Base-by-base conservation (phyloP, 306 rosid species). In the Delonix regia region DNA sequence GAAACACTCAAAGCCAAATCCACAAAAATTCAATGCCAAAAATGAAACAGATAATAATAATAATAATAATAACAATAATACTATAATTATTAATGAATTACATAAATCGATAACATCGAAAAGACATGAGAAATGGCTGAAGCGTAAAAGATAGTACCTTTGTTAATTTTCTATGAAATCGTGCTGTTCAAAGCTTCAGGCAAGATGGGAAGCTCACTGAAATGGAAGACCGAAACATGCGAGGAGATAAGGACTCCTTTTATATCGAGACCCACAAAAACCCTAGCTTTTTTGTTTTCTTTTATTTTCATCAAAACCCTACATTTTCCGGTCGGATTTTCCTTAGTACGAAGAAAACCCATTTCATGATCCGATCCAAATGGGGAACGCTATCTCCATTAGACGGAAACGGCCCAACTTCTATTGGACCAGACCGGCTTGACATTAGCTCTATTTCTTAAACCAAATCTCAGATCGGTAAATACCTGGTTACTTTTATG, bases 251-350 rank as follows among this genome's bases (percentile, higher is more conserved):
- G 72, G 36, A 67, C 36, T 41, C 33, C 4, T 3, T 66, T 41
- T 67, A 67, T 67, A 41, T 67, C 72, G 52, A 41, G 34, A 67
- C 72, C 36, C 15, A 19, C 52, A 22, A 67, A 39, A 67, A 42
- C 72, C 72, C 72, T 7, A 18, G 45, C 16, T 66, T 64, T 41
- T 55, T 55, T 55, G 61, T 55, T 55, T 55, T 22, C 10, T 36
- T 63, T 18, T 30, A 28, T 28, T 30, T 15, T 33, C 18, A 36
- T 64, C 30, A 64, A 74, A 75, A 53, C 56, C 38, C 52, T 67
- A 4, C 30, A 45, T 24, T 2, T 0, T 51, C 27, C 66, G 87
- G 74, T 12, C 38, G 19, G 74, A 18, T 19, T 2, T 7, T 18
- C 52, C 56, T 8, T 9, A 15, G 0, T 28, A 0, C 2, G 18